Evolutionary conservation across 2,329 filamentous ascomycete genomes (phyloP), one percentile per base, ranked within the genome.

Genomic region (Pseudonectria foliicola): DNA sequence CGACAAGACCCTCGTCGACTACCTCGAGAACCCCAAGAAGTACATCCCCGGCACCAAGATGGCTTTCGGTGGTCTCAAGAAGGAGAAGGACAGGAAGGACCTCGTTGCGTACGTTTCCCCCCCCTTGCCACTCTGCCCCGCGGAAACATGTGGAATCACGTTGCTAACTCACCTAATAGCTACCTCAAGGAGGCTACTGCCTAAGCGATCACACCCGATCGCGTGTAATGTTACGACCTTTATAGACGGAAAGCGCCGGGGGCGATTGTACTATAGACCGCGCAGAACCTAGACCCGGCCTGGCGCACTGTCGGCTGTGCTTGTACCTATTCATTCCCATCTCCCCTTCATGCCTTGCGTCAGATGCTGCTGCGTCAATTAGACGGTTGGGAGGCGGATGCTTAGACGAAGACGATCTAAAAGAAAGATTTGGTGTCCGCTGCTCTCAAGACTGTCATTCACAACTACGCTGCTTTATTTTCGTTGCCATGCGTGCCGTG

Each of bases 11-110:
- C 78, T 98, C 57, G 96, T 95, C 71, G 77, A 82, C 53, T 98
- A 98, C 82, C 89, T 98, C 60, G 92, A 98, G 80, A 96, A 96
- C 84, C 92, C 92, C 73, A 98, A 98, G 84, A 96, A 96, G 80
- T 98, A 89, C 81, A 95, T 98, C 51, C 92, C 92, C 55, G 92
- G 92, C 56, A 98, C 92, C 74, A 98, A 96, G 87, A 98, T 98
- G 92, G 92, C 92, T 59, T 98, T 96, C 65, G 92, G 92, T 73
- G 92, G 92, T 68, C 80, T 98, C 63, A 98, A 98, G 89, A 98
- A 98, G 86, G 79, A 80, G 63, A 96, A 96, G 85, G 92, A 96
- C 75, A 80, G 92, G 67, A 95, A 96, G 68, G 90, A 98, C 70
- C 77, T 98, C 59, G 95, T 98, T 80, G 88, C 87, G 83, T 90